Base-by-base conservation (phyloP, 805 yeast genomes). In the Sugiyamaella smithiae region DNA sequence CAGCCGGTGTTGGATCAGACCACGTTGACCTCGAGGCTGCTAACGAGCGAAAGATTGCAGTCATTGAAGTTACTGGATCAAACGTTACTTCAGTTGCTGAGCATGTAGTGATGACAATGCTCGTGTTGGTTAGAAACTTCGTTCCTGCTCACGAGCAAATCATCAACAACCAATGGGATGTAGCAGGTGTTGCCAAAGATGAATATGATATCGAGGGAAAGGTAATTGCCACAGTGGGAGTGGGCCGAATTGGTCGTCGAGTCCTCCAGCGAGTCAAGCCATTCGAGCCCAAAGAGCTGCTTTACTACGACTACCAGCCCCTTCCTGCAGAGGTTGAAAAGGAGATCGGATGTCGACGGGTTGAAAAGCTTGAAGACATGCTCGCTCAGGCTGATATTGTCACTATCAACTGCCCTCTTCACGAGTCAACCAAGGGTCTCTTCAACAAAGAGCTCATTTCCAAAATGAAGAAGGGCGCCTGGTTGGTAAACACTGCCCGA, bases 1-100 rank as follows among this genome's bases (percentile, higher is more conserved):
- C 90, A 43, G 95, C 95, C 7, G 95, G 93, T 58, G 89, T 85
- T 51, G 95, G 95, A 9, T 82, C 88, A 17, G 93, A 85, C 64
- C 93, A 85, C 67, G 74, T 85, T 54, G 91, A 85, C 61, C 73
- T 85, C 59, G 75, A 75, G 57, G 85, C 85, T 58, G 81, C 87
- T 55, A 78, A 81, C 57, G 81, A 77, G 55, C 70, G 71, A 51
- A 76, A 78, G 53, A 78, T 85, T 60, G 74, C 84, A 14, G 93
- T 85, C 16, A 71, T 81, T 43, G 93, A 85, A 68, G 93, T 85
- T 47, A 85, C 95, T 23, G 91, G 93, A 5, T 83, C 89, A 46
- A 85, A 85, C 64, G 89, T 85, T 43, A 77, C 75, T 19, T 82
- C 89, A 12, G 93, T 85, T 41, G 91, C 93, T 12, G 93, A 85